Conservation (phyloP, 768 basidiomycete genomes). For the Naganishia randhawae region DNA sequence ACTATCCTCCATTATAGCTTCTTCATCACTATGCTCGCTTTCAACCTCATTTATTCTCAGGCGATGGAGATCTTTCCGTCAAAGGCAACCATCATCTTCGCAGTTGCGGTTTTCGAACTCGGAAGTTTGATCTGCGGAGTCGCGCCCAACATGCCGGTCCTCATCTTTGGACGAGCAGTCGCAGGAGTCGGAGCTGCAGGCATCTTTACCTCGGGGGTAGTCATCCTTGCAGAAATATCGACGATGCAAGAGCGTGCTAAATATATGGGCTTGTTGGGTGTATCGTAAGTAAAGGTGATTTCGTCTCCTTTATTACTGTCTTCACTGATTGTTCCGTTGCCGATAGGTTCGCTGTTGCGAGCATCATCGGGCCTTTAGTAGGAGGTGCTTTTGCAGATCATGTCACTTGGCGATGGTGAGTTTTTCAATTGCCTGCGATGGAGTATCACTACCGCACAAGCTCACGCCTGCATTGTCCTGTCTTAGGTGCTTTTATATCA, state of each 20-base stretch:
- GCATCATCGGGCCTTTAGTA: constrained; percentile 55
- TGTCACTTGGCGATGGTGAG: constrained; percentile 54
- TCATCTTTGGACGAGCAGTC: constrained; percentile 55
- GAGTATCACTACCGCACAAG: neutral
- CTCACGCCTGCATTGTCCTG: neutral
- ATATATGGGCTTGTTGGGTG: constrained; percentile 47
- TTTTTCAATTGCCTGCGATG: no score
- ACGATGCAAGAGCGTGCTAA: constrained; percentile 39
- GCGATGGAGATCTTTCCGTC: constrained; percentile 46
- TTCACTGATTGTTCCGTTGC: neutral
- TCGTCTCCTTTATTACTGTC: neutral
- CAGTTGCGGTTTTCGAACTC: constrained; percentile 54
- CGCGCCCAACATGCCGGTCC: constrained; percentile 41
- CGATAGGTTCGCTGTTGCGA: constrained; percentile 53
- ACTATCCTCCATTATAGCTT: neutral
- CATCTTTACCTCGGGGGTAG: constrained; percentile 44
- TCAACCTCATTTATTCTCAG: constrained; percentile 47
- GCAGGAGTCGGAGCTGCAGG: constrained; percentile 56
- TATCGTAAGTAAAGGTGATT: constrained; percentile 33
- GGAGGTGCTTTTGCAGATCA: constrained; percentile 56
- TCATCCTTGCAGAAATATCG: constrained; percentile 45
- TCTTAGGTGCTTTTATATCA: constrained; percentile 53
- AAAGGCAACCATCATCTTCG: constrained; percentile 45
- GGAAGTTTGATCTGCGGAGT: constrained; percentile 55
- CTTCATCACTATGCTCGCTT: constrained; percentile 47